Conservation (phyloP, 1,284 basidiomycete species). For the Volvariella volvacea region DNA sequence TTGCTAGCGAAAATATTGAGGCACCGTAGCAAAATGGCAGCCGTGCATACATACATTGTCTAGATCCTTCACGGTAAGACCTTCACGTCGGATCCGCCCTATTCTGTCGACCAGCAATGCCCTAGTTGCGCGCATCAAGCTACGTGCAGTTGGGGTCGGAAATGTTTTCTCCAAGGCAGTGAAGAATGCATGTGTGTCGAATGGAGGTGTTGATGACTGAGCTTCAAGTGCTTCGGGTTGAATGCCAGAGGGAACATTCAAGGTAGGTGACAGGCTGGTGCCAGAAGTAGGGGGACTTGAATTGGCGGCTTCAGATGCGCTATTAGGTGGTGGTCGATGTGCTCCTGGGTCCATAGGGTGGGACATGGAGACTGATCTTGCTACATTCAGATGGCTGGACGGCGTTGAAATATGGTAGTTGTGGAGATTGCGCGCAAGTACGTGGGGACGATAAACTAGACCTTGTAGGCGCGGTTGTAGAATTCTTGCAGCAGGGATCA, state of each 20-base stretch:
- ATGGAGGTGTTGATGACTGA: conserved; percentile 41
- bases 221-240: conserved; percentile 15
- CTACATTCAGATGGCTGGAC: no score
- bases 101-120: conserved; percentile 75
- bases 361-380: conserved; percentile 16
- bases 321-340: conserved; percentile 9
- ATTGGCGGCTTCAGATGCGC: not conserved
- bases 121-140: conserved; percentile 84
- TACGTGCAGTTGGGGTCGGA: conserved; percentile 60
- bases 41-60: conserved; percentile 69
- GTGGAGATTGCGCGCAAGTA: no score
- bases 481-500: no score
- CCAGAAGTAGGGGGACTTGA: conserved; percentile 3
- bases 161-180: conserved; percentile 62
- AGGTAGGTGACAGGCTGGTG: not conserved
- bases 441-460: no score
- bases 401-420: no score
- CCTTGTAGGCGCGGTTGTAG: no score
- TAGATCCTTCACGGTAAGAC: conserved; percentile 78
- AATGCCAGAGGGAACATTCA: conserved; percentile 14
- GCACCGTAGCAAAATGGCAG: not conserved
- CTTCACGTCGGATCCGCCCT: conserved; percentile 67
- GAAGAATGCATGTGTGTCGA: conserved; percentile 63
- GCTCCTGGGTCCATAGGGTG: conserved; percentile 21
- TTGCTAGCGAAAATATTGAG: conserved; percentile 47